Evolutionary conservation across 1,139 yeast genomes (phyloP).

Genomic region (Magnusiomyces fungicola): DNA sequence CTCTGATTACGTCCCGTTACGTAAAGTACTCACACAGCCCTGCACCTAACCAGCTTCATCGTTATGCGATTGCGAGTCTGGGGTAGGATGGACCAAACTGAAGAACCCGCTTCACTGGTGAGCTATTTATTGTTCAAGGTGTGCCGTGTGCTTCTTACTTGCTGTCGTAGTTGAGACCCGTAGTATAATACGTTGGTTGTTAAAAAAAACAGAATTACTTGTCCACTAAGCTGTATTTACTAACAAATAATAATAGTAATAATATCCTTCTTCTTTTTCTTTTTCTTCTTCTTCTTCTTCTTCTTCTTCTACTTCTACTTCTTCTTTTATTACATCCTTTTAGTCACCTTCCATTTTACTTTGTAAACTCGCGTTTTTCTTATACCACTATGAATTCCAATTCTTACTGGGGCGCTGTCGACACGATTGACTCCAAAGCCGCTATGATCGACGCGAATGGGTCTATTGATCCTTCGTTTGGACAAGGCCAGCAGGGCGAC

Average conservation of each 20-base stretch:
- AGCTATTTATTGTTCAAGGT: too few species aligned
- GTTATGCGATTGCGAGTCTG: too few species aligned
- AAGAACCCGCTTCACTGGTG: too few species aligned
- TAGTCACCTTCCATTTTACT: neutral
- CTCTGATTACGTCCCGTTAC: neutral
- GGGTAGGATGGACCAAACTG: too few species aligned
- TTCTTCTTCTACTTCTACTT: neutral
- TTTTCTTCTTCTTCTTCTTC: neutral
- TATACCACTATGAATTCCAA: neutral
- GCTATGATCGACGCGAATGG: slow-evolving; percentile 11
- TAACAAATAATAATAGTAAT: too few species aligned
- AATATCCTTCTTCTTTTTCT: neutral
- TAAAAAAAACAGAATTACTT: too few species aligned
- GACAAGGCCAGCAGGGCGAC: slow-evolving; percentile 10
- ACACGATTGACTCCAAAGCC: slow-evolving; percentile 10
- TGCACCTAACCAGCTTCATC: too few species aligned
- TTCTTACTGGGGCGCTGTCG: slow-evolving; percentile 6
- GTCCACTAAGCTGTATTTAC: too few species aligned
- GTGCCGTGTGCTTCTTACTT: too few species aligned
- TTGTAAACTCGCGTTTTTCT: neutral
- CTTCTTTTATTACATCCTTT: neutral
- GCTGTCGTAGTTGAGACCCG: too few species aligned
- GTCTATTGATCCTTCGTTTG: slow-evolving; percentile 14
- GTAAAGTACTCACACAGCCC: neutral
- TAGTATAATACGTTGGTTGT: too few species aligned